phyloP scores from a whole-genome alignment of 2,329 filamentous ascomycete genomes.

The Nannizzia gypsea region DNA sequence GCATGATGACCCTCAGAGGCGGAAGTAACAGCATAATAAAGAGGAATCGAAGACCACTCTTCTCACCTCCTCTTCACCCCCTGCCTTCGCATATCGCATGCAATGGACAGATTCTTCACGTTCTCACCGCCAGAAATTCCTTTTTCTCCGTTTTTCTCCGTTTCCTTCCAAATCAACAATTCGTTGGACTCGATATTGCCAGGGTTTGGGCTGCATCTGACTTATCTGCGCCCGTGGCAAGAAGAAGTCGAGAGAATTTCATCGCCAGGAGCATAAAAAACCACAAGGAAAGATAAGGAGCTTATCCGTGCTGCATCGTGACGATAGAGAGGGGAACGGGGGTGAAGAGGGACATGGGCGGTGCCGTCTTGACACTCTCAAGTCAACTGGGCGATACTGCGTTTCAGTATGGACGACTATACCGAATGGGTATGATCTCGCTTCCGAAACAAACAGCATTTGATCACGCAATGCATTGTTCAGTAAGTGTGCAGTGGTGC shows the following conservation, averaged over 20 bases:
- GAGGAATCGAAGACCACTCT: neutral
- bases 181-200: neutral
- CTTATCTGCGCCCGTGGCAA: neutral
- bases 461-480: constrained; percentile 3
- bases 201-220: neutral
- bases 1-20: neutral
- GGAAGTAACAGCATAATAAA: neutral
- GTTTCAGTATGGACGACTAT: neutral
- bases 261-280: neutral
- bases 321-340: neutral
- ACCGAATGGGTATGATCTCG: neutral
- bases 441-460: neutral
- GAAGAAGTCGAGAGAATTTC: neutral
- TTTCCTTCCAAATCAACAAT: neutral
- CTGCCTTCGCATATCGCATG: neutral
- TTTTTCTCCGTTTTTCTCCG: neutral
- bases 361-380: neutral
- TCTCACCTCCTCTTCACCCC: neutral
- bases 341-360: neutral
- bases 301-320: neutral
- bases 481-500: neutral
- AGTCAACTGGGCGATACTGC: neutral
- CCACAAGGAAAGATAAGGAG: too few relatives aligned
- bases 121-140: neutral
- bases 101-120: neutral